Percentiles rank a stretch among this genome's conserved stretches.
These are phyloP conservation scores for Sclerotinia spermophila DNA, from an alignment of 2,329 filamentous ascomycete genomes.

Conservation along the genomic window DNA sequence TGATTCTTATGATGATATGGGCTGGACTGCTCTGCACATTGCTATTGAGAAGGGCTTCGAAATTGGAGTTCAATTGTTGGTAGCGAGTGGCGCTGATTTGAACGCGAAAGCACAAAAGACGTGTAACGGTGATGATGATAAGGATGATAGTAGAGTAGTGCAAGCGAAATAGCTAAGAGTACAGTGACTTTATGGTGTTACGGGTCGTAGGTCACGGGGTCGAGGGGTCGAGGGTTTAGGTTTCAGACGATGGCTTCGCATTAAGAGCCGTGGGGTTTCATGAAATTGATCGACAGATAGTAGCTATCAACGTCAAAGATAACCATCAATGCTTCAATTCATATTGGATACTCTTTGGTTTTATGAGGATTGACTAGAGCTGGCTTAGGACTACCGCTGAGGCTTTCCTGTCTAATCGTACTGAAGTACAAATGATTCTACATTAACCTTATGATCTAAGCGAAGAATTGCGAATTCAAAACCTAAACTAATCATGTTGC, in stretches of 20 bases:
- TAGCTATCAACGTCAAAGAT: neutral
- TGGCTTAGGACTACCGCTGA: neutral
- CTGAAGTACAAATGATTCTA: no score
- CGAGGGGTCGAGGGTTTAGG: neutral
- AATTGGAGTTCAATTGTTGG: conserved; percentile 20
- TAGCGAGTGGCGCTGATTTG: conserved; percentile 20
- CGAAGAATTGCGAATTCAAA: no score
- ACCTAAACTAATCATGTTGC: no score
- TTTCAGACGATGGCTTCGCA: neutral
- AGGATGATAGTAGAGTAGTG: neutral
- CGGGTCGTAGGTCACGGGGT: neutral
- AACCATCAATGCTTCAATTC: no score
- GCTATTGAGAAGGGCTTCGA: conserved; percentile 22
- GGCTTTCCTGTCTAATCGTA: neutral
- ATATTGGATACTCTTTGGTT: neutral
- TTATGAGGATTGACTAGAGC: neutral
- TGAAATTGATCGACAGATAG: neutral
- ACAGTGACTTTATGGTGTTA: neutral
- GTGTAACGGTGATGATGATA: neutral
- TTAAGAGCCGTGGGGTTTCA: neutral
- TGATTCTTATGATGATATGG: conserved; percentile 22
- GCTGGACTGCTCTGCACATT: conserved; percentile 20
- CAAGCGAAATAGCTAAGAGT: neutral
- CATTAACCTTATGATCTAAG: neutral
- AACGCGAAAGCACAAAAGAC: conserved; percentile 9